Evolutionary conservation across 2,329 filamentous ascomycete species (phyloP), one percentile per base, ranked within the genome.

Genomic region (Penicillium sp.): DNA sequence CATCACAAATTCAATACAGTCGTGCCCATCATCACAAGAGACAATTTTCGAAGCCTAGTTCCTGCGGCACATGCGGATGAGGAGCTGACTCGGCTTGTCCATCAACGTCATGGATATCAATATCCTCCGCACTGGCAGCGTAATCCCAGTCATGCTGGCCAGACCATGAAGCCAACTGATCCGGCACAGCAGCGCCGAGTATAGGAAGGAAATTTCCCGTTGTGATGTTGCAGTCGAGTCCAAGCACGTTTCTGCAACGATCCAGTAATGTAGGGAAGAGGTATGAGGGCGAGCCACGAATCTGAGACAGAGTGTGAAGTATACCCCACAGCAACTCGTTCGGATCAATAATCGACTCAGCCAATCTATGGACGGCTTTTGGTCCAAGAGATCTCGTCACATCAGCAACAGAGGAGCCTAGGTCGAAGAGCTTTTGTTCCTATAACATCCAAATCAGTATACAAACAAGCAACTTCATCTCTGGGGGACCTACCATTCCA

Each of bases 401-500:
- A 48, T 73, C 69, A 21, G 70, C 68, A 16, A 72, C 61, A 7
- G 68, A 68, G 12, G 60, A 55, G 18, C 69, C 71, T 50, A 72
- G 64, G 47, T 74, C 70, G 56, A 70, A 74, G 12, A 72, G 59
- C 41, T 73, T 72, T 67, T 74, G 71, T 57, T 74, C 70, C 71
- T 74, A 34, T 8, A n/a, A 1, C 32, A n/a, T 13, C 5, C 4
- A 31, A 12, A 34, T 60, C 21, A 57, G 55, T 8, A 52, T 6
- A 27, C 6, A n/a, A 50, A 31, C 10, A 10, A 13, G 4, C 35
- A 38, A 23, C 8, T 12, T 34, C n/a, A 37, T 35, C 34, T 21
- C 25, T 21, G 18, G 18, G 18, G 18, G 31, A 13, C 85, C 71
- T 75, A 90, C 88, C 72, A 95, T 76, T 50, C 88, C 88, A 38